Evolutionary conservation across 441 rosid genomes (phyloP), one percentile per base, ranked within the genome.

Genomic region (Mallotus japonicus): DNA sequence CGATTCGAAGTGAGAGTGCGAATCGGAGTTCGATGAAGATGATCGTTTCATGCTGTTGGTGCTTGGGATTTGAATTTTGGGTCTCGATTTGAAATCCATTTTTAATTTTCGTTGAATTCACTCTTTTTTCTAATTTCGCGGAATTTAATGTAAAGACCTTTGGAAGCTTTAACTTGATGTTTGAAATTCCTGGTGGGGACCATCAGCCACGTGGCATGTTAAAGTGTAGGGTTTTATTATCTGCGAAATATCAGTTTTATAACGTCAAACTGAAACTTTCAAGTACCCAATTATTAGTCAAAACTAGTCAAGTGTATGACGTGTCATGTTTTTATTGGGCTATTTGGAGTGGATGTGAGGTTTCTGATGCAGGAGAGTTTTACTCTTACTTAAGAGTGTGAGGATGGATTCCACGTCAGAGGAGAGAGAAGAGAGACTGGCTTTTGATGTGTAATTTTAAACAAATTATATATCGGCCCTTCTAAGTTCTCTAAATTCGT

Each of bases 1-100:
- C 2, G 98, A 91, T 20, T 87, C 97, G 37, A 44, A 60, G 80
- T 78, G 76, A 15, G 81, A 61, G 46, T 69, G 73, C 0, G 86
- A 70, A 42, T 88, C 94, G 32, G 96, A 87, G 82, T 87, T 86
- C 11, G 95, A 85, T 14, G 97, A 87, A 0, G 85, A 82, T 0
- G 93, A 83, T 32, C 85, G 85, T 70, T 80, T 85, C 88, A 86
- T 82, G 70, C 16, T 80, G 73, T 17, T 67, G 20, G 50, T 64
- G 46, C 1, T 44, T 44, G 49, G 49, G 49, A 44, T 44, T 44
- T 44, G 49, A 44, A 44, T 44, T 44, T 10, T 44, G 7, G 49
- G 49, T 76, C 10, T 56, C 37, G 82, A 70, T 71, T 80, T 72
- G 78, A 73, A 13, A 19, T 59, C 70, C 72, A 64, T 69, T 71